Percentiles rank a stretch among this genome's conserved stretches.
phyloP scores from a whole-genome alignment of 192 early-diverging fungal species.

The Thoreauomyces humboldtii region DNA sequence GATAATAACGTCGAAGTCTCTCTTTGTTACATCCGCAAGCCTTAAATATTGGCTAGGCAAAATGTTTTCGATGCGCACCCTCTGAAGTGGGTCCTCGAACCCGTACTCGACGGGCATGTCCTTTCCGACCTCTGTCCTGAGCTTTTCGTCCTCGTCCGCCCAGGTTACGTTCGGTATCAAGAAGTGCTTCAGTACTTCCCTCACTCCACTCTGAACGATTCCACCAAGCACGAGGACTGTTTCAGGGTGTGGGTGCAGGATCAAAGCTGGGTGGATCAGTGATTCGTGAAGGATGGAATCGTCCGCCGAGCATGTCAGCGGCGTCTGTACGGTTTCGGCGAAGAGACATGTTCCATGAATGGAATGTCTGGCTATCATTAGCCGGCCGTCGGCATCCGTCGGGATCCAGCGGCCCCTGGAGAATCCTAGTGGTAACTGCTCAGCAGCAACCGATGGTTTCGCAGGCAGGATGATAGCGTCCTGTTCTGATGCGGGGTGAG shows the following conservation, averaged over 20 bases:
- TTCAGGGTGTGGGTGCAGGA: slow-evolving; percentile 14
- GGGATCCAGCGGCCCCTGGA: neutral
- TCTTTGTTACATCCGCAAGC: neutral
- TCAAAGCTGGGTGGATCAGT: slow-evolving; percentile 11
- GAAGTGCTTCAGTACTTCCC: slow-evolving; percentile 13
- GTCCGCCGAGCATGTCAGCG: slow-evolving; percentile 13
- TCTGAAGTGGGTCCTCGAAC: neutral
- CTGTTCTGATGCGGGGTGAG: no score
- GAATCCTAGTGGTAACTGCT: no score
- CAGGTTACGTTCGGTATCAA: slow-evolving; percentile 1
- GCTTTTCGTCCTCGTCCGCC: slow-evolving; percentile 1
- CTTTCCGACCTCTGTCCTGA: neutral
- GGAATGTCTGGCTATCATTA: slow-evolving; percentile 19
- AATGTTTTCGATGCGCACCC: slow-evolving; percentile 1
- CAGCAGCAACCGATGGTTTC: no score
- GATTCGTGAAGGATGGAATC: slow-evolving; percentile 11
- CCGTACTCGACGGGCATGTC: neutral
- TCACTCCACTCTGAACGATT: neutral
- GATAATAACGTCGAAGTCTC: slow-evolving; percentile 12
- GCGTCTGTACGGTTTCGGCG: neutral
- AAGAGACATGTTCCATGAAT: neutral
- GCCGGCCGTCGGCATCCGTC: slow-evolving; percentile 20
- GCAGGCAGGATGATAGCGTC: no score
- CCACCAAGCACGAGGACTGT: slow-evolving; percentile 17
- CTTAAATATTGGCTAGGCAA: neutral